Conservation (phyloP, 2,329 filamentous ascomycete species). For the Talaromyces sp. region DNA sequence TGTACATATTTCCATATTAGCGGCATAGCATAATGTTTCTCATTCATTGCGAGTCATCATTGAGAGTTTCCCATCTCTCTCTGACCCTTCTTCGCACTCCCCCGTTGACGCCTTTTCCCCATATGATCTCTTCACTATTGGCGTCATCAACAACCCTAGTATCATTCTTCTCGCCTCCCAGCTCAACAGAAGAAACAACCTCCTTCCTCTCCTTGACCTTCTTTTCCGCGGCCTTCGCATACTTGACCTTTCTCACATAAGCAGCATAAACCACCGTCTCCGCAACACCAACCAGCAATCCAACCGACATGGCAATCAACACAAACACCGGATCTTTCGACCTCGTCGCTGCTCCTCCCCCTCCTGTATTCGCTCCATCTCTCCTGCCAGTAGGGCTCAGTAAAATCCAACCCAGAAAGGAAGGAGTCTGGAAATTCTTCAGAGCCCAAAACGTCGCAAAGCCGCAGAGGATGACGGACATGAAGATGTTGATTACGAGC, state of each 20-base stretch:
- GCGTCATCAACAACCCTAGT: slow-evolving; percentile 4
- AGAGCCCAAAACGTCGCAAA: slow-evolving; percentile 46
- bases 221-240: slow-evolving; percentile 38
- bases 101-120: slow-evolving; percentile 41
- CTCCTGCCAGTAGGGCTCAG: slow-evolving; percentile 19
- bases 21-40: slow-evolving; percentile 3
- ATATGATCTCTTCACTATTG: slow-evolving; percentile 37
- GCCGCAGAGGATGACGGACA: slow-evolving; percentile 73
- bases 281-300: slow-evolving; percentile 44
- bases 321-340: slow-evolving; percentile 35
- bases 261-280: slow-evolving; percentile 48
- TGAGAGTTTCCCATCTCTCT: slow-evolving; percentile 33
- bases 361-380: neutral
- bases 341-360: neutral
- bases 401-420: slow-evolving; percentile 19
- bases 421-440: slow-evolving; percentile 36
- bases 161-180: slow-evolving; percentile 16
- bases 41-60: neutral
- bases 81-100: slow-evolving; percentile 41
- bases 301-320: slow-evolving; percentile 40
- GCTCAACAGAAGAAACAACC: slow-evolving; percentile 23
- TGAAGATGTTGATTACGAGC: slow-evolving; percentile 82
- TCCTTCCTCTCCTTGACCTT: slow-evolving; percentile 40
- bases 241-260: slow-evolving; percentile 44
- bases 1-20: slow-evolving; percentile 2